Evolutionary conservation across 306 rosid genomes (phyloP).

Genomic region (Quercus berberidifolia): DNA sequence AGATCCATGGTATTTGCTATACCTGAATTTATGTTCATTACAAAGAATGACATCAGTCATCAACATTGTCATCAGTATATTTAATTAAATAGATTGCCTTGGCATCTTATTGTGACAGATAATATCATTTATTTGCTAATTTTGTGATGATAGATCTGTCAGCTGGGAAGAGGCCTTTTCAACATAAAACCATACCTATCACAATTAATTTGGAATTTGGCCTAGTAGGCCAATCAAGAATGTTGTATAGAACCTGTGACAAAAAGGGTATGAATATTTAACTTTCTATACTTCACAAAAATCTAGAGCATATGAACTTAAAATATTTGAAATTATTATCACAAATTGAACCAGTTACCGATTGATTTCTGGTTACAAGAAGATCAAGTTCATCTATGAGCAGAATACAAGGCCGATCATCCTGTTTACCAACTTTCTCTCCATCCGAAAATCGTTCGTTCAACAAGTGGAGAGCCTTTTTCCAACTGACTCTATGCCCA

Average conservation of each 20-base stretch:
- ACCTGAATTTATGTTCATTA: slow-evolving; percentile 47
- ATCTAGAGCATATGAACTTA: background rate
- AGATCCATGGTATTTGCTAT: slow-evolving; percentile 99
- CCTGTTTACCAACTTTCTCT: slow-evolving; percentile 53
- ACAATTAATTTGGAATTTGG: slow-evolving; percentile 86
- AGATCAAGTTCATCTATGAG: slow-evolving; percentile 97
- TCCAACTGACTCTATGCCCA: slow-evolving; percentile 90
- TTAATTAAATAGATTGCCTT: background rate
- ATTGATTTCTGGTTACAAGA: slow-evolving; percentile 95
- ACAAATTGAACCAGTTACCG: slow-evolving; percentile 49
- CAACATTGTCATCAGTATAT: slow-evolving; percentile 18
- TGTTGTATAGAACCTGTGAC: slow-evolving; percentile 77
- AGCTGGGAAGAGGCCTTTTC: background rate
- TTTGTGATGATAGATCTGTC: background rate
- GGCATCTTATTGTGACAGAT: background rate
- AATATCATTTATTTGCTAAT: background rate
- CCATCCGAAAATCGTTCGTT: slow-evolving; percentile 79
- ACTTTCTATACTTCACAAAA: slow-evolving; percentile 1
- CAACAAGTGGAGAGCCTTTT: slow-evolving; percentile 81
- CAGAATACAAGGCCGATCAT: slow-evolving; percentile 83
- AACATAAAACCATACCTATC: slow-evolving; percentile 51
- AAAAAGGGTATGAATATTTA: background rate
- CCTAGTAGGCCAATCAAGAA: slow-evolving; percentile 98
- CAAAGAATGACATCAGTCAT: slow-evolving; percentile 13
- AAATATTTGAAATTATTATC: background rate